These are phyloP conservation scores for Orobanche coerulescens DNA, from an alignment of 257 asterid genomes.

Conservation along the genomic window DNA sequence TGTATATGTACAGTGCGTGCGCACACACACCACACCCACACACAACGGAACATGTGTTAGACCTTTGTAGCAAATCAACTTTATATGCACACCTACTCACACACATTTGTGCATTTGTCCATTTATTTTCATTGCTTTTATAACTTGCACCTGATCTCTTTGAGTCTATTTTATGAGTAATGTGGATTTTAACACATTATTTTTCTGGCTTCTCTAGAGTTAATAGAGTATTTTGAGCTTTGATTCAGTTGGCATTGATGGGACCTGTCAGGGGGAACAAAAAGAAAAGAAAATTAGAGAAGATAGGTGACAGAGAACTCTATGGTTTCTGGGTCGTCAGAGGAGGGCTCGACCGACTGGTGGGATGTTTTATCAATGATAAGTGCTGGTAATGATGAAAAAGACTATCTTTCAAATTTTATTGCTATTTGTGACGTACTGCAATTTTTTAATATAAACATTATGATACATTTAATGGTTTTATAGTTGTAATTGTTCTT, in stretches of 20 bases:
- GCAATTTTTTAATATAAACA: background rate
- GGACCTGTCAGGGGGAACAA: slow-evolving; percentile 59
- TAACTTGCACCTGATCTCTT: slow-evolving; percentile 21
- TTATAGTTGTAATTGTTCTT: background rate
- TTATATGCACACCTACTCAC: too few relatives aligned
- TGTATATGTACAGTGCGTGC: too few relatives aligned
- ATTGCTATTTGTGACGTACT: slow-evolving; percentile 8
- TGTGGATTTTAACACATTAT: slow-evolving; percentile 13
- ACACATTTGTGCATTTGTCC: background rate
- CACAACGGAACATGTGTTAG: too few relatives aligned
- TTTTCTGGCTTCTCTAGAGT: slow-evolving; percentile 17
- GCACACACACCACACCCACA: too few relatives aligned
- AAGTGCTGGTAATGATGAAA: slow-evolving; percentile 37
- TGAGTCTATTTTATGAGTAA: slow-evolving; percentile 13
- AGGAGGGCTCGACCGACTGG: slow-evolving; percentile 57
- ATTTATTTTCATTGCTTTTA: slow-evolving; percentile 19
- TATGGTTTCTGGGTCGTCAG: slow-evolving; percentile 45
- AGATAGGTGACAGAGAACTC: slow-evolving; percentile 37
- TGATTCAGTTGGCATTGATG: slow-evolving; percentile 38
- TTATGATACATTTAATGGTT: background rate
- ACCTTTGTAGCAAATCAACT: too few relatives aligned
- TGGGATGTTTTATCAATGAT: slow-evolving; percentile 47
- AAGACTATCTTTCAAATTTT: background rate
- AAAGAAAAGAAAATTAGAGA: slow-evolving; percentile 54
- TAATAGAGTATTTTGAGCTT: slow-evolving; percentile 23